Evolutionary conservation across 2,329 filamentous ascomycete genomes (phyloP).

Genomic region (Colletotrichum noveboracense): DNA sequence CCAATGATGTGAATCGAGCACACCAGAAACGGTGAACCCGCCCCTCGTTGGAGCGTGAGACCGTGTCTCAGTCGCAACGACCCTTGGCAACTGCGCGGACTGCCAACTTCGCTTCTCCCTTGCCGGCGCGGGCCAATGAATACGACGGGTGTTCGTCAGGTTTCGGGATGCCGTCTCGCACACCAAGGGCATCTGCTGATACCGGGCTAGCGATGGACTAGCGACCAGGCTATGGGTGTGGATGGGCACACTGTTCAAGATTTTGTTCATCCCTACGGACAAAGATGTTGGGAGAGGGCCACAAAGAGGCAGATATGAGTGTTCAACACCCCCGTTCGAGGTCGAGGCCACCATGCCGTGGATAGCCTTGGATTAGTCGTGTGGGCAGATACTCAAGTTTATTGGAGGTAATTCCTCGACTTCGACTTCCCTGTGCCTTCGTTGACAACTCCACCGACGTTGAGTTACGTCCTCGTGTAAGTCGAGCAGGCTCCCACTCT

Average conservation of each 20-base stretch:
- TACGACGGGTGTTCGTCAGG: not conserved
- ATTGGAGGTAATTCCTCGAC: not conserved
- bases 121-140: conserved; percentile 8
- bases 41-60: conserved; percentile 10
- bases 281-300: not conserved
- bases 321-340: not conserved
- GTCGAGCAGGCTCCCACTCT: not conserved
- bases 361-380: no score
- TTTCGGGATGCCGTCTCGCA: conserved; percentile 1
- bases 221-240: not conserved
- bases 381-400: not conserved
- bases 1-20: not conserved
- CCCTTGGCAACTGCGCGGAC: not conserved
- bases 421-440: not conserved
- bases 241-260: not conserved
- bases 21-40: not conserved
- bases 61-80: conserved; percentile 3
- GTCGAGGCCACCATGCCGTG: not conserved
- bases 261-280: conserved; percentile 1
- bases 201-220: conserved; percentile 14
- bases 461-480: not conserved
- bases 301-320: not conserved
- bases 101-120: conserved; percentile 8
- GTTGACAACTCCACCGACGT: not conserved
- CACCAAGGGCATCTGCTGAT: conserved; percentile 7